Conservation (phyloP, 2,329 filamentous ascomycete genomes). For the Colletotrichum nymphaeae region DNA sequence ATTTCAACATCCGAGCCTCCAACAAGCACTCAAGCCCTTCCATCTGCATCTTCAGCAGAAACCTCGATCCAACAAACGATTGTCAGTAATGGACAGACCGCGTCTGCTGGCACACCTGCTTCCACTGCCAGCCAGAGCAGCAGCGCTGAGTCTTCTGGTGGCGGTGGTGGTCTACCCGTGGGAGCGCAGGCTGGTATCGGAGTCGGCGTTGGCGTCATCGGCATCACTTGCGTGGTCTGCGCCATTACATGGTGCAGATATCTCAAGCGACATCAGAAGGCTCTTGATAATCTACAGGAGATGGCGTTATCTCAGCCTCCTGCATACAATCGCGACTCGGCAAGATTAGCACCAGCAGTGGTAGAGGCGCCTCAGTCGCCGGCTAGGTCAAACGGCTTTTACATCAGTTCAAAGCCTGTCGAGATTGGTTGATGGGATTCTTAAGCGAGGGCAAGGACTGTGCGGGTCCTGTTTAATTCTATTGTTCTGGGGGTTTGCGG, state of each 20-base stretch:
- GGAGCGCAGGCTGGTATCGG: conserved; percentile 20
- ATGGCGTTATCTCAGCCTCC: not conserved
- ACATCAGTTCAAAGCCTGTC: not conserved
- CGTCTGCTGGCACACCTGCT: not conserved
- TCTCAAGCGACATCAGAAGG: not conserved
- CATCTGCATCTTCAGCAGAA: not conserved
- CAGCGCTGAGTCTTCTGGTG: not conserved
- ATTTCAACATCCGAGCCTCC: not conserved
- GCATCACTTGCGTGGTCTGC: conserved; percentile 3
- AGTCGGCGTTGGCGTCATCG: not conserved
- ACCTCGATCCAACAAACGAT: not conserved
- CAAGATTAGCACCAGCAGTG: not conserved
- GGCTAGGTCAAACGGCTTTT: not conserved
- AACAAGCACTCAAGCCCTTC: not conserved
- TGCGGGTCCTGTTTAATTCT: not conserved
- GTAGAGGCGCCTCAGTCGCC: not conserved
- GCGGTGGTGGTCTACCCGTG: not conserved
- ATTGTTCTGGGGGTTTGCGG: not conserved
- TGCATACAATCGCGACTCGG: not conserved
- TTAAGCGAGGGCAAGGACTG: not conserved
- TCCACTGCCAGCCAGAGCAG: too few relatives aligned
- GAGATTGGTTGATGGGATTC: not conserved
- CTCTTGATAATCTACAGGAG: not conserved
- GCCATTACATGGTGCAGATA: not conserved
- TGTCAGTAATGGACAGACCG: not conserved